Evolutionary conservation across 2,329 filamentous ascomycete species (phyloP), one percentile per base, ranked within the genome.

Genomic region (Lasiodiplodia gonubiensis): DNA sequence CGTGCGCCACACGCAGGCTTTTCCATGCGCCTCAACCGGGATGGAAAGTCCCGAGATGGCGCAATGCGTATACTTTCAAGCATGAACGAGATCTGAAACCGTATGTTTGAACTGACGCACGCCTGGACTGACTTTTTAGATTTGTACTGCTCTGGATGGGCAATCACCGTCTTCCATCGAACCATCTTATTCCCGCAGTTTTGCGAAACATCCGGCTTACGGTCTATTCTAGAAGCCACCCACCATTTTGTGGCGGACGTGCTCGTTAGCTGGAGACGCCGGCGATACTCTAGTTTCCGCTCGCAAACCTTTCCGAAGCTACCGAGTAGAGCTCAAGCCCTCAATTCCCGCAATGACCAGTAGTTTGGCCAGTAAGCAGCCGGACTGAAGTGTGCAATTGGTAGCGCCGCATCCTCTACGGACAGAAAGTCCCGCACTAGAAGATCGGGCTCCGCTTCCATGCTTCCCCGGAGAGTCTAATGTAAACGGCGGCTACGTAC

Each of bases 31-130:
- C 59, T 30, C 46, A 30, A 30, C 39, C 46, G 30, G 57, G 21
- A 33, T 63, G 59, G 46, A 14, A 63, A 37, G 42, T 39, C n/a
- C 59, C 59, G 27, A 30, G 46, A 63, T 63, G 46, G 59, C 59
- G 46, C 46, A 63, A 63, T 39, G 59, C 46, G n/a, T 51, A 30
- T 48, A n/a, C 27, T 25, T 46, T 37, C 37, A 48, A 33, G 59
- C 59, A 63, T 51, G 42, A 63, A 37, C 23, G 46, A 25, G 59
- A 63, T 63, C 33, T 23, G 49, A 46, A 51, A n/a, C 23, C 42
- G 46, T 37, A 39, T 25, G 42, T 49, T n/a, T 30, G 11, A 4
- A 49, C 46, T 51, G 57, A n/a, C 48, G 59, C 59, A n/a, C n/a
- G 8, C 46, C 23, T 63, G 46, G 35, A 46, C 46, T 51, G 10